Evolutionary conservation across 2,329 filamentous ascomycete species (phyloP).

Genomic region (Epichloe coenophiala): DNA sequence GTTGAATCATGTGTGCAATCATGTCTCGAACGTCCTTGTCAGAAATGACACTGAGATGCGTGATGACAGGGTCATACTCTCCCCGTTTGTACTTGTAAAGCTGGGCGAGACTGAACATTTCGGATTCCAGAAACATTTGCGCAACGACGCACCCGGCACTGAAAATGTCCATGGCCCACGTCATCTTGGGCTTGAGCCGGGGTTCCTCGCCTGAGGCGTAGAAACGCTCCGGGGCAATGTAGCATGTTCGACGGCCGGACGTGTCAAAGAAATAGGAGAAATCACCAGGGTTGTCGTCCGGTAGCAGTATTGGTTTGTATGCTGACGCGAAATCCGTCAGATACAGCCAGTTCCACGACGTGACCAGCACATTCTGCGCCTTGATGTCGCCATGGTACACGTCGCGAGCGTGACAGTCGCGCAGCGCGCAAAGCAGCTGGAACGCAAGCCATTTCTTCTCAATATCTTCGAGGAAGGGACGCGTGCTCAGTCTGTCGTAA

Average conservation of each 20-base stretch:
- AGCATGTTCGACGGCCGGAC: slow-evolving; percentile 81
- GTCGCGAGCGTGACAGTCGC: slow-evolving; percentile 80
- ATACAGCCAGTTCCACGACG: slow-evolving; percentile 99
- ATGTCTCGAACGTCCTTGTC: slow-evolving; percentile 79
- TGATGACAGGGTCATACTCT: slow-evolving; percentile 78
- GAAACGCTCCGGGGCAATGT: slow-evolving; percentile 89
- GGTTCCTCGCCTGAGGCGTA: slow-evolving; percentile 55
- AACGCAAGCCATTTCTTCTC: slow-evolving; percentile 99
- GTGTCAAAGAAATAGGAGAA: slow-evolving; percentile 98
- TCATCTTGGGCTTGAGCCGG: slow-evolving; percentile 45
- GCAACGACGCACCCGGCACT: slow-evolving; percentile 94
- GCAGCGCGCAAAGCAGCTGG: slow-evolving; percentile 80
- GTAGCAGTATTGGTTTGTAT: slow-evolving; percentile 87
- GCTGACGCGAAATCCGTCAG: slow-evolving; percentile 92
- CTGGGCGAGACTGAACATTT: slow-evolving; percentile 95
- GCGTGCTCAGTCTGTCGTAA: slow-evolving; percentile 91
- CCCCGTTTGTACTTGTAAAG: slow-evolving; percentile 87
- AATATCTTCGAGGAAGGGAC: slow-evolving; percentile 91
- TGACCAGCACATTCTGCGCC: slow-evolving; percentile 91
- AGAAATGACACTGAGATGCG: slow-evolving; percentile 72
- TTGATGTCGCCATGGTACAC: slow-evolving; percentile 98
- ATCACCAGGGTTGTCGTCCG: slow-evolving; percentile 91
- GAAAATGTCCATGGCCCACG: slow-evolving; percentile 98
- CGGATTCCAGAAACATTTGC: slow-evolving; percentile 85
- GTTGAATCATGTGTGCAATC: slow-evolving; percentile 89